Evolutionary conservation across 2,329 filamentous ascomycete species (phyloP), one percentile per base, ranked within the genome.

Genomic region (Microdochium nivale): DNA sequence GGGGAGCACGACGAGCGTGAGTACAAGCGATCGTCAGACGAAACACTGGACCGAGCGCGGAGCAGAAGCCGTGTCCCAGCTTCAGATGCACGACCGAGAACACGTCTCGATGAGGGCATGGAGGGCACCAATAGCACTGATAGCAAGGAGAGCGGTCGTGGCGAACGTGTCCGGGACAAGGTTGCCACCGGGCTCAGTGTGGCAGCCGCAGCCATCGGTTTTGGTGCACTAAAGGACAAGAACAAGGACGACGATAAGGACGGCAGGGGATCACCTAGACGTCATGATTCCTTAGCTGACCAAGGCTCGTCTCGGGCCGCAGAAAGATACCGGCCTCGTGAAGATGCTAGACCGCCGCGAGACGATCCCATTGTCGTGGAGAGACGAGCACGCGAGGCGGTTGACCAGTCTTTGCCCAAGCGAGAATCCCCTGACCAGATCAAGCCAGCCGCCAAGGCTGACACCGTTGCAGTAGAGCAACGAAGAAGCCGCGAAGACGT

Each of bases 171-270:
- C 32, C 71, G 74, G 35, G 76, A 80, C 47, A 79, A 76, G 55
- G 64, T 78, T 24, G 66, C 68, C 9, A 65, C 71, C 7, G 77
- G 76, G 1, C 63, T 79, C 3, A 71, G 76, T 30, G 69, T 74
- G 19, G 74, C 73, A 27, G 76, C 75, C 5, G 72, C 73, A 3
- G 71, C 76, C 3, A 67, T 79, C 19, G 76, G 74, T 32, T 65
- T 77, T 11, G 62, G 61, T 1, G 62, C 68, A 3, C 52, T 64
- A 19, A 72, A 69, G 48, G 70, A 72, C n/a, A 67, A 68, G 16
- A 64, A 70, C 3, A 69, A 67, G 53, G 70, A 70, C 25, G 66
- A 64, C 9, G 64, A 63, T 16, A 64, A 68, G 10, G 54, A 59
- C 13, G 53, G 57, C 46, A 64, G 62, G 48, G 56, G 54, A 5